phyloP scores from a whole-genome alignment of 2,329 filamentous ascomycete genomes.

The Paecilomyces sp. region DNA sequence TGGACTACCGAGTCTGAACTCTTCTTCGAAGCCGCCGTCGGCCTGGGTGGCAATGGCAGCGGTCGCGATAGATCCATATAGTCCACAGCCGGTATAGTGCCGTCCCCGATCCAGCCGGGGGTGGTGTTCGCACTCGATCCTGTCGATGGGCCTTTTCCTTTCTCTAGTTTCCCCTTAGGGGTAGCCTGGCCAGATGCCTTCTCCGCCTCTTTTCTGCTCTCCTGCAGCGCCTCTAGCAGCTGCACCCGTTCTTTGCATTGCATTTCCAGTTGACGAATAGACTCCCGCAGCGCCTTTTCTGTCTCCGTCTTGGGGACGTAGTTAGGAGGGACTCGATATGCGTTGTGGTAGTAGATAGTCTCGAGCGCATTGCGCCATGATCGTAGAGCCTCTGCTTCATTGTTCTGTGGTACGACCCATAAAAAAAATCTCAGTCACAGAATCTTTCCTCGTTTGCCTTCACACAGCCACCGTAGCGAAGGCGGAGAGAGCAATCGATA shows the following conservation, averaged over 20 bases:
- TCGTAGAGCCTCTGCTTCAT: conserved; percentile 81
- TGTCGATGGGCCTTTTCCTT: conserved; percentile 24
- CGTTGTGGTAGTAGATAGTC: conserved; percentile 80
- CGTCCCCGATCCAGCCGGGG: conserved; percentile 65
- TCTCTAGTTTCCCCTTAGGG: conserved; percentile 17
- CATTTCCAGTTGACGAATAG: conserved; percentile 72
- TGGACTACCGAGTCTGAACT: conserved; percentile 15
- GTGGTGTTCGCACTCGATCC: conserved; percentile 12
- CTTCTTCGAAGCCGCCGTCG: conserved; percentile 12
- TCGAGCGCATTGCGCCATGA: conserved; percentile 86
- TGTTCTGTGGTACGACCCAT: conserved; percentile 52
- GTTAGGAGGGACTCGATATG: conserved; percentile 62
- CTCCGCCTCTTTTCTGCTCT: conserved; percentile 52
- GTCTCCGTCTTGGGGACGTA: conserved; percentile 71
- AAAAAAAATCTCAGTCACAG: conserved; percentile 6
- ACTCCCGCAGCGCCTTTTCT: conserved; percentile 74
- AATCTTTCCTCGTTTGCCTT: not conserved
- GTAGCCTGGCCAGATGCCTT: conserved; percentile 13
- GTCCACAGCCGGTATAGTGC: conserved; percentile 71
- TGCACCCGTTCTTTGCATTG: conserved; percentile 94
- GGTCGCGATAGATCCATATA: conserved; percentile 78
- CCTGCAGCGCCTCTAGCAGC: conserved; percentile 70
- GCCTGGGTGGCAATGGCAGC: conserved; percentile 48
- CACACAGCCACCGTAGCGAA: not conserved
- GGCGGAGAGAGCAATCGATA: not conserved